Evolutionary conservation across 1,284 basidiomycete genomes (phyloP).

Genomic region (Tilletiopsis washingtonensis): DNA sequence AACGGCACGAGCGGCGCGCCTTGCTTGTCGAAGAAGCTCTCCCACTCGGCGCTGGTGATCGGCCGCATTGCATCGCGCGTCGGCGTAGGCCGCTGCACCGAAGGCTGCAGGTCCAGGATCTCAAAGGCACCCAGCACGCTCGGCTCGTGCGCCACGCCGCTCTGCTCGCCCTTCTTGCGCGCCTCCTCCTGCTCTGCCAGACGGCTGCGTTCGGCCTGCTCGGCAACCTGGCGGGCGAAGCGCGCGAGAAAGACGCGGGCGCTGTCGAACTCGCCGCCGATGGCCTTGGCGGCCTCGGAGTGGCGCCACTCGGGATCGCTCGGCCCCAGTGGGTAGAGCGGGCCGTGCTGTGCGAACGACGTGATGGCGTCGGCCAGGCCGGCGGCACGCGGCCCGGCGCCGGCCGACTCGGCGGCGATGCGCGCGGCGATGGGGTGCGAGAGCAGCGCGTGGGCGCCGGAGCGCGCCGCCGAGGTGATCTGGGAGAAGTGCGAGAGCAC

Average conservation of each 20-base stretch:
- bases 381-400: conserved; percentile 7
- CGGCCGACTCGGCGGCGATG: not conserved
- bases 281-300: conserved; percentile 10
- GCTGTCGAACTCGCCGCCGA: conserved; percentile 63
- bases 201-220: conserved; percentile 42
- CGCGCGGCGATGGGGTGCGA: conserved; percentile 31
- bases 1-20: conserved; percentile 14
- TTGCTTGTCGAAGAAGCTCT: conserved; percentile 17
- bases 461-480: conserved; percentile 36
- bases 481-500: conserved; percentile 38
- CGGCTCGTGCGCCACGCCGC: conserved; percentile 7
- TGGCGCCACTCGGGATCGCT: conserved; percentile 28
- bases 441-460: conserved; percentile 31
- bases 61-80: conserved; percentile 2
- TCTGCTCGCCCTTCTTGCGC: not conserved
- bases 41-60: conserved; percentile 22
- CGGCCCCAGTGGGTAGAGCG: conserved; percentile 25
- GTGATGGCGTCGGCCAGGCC: conserved; percentile 27
- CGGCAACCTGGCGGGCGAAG: conserved; percentile 84
- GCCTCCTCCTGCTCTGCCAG: conserved; percentile 15
- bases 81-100: conserved; percentile 2
- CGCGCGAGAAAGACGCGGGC: conserved; percentile 90
- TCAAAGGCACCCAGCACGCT: conserved; percentile 33
- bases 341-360: conserved; percentile 40
- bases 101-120: conserved; percentile 15